phyloP scores from a whole-genome alignment of 2,329 filamentous ascomycete species.

The Cordyceps militaris region DNA sequence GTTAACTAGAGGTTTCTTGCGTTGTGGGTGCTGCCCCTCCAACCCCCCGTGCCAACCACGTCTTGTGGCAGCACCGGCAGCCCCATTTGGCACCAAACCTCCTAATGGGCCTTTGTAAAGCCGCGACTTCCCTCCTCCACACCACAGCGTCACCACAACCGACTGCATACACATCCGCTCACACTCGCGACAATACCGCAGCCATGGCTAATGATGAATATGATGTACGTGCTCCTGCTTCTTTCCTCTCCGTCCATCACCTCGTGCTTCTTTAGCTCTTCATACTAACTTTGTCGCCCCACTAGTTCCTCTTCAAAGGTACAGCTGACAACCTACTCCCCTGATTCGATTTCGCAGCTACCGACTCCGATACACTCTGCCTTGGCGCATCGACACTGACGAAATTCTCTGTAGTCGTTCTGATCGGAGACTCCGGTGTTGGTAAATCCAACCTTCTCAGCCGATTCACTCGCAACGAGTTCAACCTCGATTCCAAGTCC shows the following conservation, averaged over 20 bases:
- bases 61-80: background rate
- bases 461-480: slow-evolving; percentile 99
- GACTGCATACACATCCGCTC: slow-evolving; percentile 4
- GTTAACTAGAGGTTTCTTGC: too few species aligned
- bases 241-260: slow-evolving; percentile 17
- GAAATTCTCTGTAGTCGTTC: slow-evolving; percentile 60
- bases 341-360: slow-evolving; percentile 8
- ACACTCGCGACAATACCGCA: slow-evolving; percentile 24
- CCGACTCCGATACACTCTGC: slow-evolving; percentile 7
- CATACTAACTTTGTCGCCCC: slow-evolving; percentile 27
- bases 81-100: slow-evolving; percentile 9
- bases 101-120: slow-evolving; percentile 3
- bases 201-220: slow-evolving; percentile 99
- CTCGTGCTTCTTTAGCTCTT: background rate
- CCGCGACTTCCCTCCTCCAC: slow-evolving; percentile 13
- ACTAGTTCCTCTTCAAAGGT: slow-evolving; percentile 99
- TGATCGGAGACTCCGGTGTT: slow-evolving; percentile 98
- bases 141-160: slow-evolving; percentile 11
- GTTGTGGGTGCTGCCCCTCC: slow-evolving; percentile 2
- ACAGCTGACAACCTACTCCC: slow-evolving; percentile 20
- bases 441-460: slow-evolving; percentile 99
- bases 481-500: slow-evolving; percentile 99
- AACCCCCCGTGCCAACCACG: background rate
- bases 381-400: slow-evolving; percentile 25
- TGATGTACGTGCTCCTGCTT: slow-evolving; percentile 63